Evolutionary conservation across 345 rosid species (phyloP), one percentile per base, ranked within the genome.

Genomic region (Populus tremula): DNA sequence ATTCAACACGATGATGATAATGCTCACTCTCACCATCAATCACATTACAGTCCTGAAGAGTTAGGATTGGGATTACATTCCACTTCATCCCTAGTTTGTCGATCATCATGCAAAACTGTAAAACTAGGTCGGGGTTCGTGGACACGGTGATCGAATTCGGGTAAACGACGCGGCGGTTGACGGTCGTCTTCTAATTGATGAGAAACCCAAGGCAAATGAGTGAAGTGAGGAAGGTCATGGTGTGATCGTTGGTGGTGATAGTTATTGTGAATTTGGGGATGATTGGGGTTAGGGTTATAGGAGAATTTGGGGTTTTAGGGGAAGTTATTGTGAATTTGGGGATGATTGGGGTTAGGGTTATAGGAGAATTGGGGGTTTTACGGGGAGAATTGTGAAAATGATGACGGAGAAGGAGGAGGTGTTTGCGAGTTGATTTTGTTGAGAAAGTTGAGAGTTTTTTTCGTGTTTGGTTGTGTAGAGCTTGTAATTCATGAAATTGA

Each of bases 71-170:
- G 27, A 53, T 76, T 78, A 39, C 78, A 64, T 59, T 85, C 90
- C 64, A 85, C 71, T 50, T 79, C 91, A 80, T 78, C 88, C 87
- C 85, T 87, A 61, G 70, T 71, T 72, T 74, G 76, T 23, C 69
- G 79, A n/a, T 80, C n/a, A 38, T 73, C 79, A 6, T 74, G 7
- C 1, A 64, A 50, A 31, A 78, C 81, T 89, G 91, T 81, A 43
- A 66, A 61, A 69, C 73, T 85, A 38, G 73, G 67, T 13, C 25
- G 54, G 17, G 67, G 68, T 41, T 18, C 59, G 6, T 53, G 59
- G 20, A 20, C 59, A 53, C 23, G 59, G 23, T 17, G 53, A 6
- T 61, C 1, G 59, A 39, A 21, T 80, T 81, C 82, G 2, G 84
- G 62, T 0, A 67, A 53, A n/a, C 61, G 73, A 59, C 67, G 84